These are phyloP conservation scores for Starmerella ratchasimensis DNA, from an alignment of 805 yeast genomes.

Conservation along the genomic window DNA sequence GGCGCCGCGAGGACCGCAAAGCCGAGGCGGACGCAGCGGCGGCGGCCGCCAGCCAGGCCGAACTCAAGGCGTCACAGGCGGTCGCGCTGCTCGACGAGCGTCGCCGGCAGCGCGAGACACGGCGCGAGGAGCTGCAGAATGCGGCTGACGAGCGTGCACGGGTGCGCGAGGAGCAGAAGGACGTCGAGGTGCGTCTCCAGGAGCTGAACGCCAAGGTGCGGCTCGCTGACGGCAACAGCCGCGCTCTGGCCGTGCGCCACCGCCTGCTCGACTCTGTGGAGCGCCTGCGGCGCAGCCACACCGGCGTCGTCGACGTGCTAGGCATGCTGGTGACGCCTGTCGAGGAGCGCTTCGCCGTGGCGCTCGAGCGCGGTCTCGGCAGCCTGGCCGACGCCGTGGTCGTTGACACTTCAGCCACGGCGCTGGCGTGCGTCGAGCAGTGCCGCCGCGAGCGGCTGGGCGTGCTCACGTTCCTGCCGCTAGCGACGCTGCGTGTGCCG, in stretches of 20 bases:
- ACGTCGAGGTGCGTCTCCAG: conserved; percentile 36
- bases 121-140: conserved; percentile 14
- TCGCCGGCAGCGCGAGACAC: conserved; percentile 6
- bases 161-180: conserved; percentile 20
- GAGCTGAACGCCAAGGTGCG: conserved; percentile 48
- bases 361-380: conserved; percentile 46
- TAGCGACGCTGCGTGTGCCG: conserved; percentile 55
- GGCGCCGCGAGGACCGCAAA: conserved; percentile 1
- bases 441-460: conserved; percentile 79
- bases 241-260: conserved; percentile 60
- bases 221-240: conserved; percentile 59
- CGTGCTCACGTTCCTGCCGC: conserved; percentile 72
- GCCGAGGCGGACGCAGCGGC: conserved; percentile 4
- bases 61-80: conserved; percentile 7
- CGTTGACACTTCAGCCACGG: conserved; percentile 58
- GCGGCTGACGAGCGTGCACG: conserved; percentile 12
- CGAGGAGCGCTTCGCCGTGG: conserved; percentile 20
- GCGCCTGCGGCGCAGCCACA: conserved; percentile 55
- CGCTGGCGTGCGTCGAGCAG: conserved; percentile 62
- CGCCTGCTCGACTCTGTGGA: conserved; percentile 60
- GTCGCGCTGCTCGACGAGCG: conserved; percentile 11
- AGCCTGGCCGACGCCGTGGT: conserved; percentile 66
- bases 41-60: conserved; percentile 3
- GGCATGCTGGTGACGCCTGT: conserved; percentile 70
- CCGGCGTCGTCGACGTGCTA: conserved; percentile 58